A percentile compares a stretch with the other conserved stretches of the same genome.
Conservation (phyloP, 2,329 filamentous ascomycete genomes). For the Trichoderma semiorbis region DNA sequence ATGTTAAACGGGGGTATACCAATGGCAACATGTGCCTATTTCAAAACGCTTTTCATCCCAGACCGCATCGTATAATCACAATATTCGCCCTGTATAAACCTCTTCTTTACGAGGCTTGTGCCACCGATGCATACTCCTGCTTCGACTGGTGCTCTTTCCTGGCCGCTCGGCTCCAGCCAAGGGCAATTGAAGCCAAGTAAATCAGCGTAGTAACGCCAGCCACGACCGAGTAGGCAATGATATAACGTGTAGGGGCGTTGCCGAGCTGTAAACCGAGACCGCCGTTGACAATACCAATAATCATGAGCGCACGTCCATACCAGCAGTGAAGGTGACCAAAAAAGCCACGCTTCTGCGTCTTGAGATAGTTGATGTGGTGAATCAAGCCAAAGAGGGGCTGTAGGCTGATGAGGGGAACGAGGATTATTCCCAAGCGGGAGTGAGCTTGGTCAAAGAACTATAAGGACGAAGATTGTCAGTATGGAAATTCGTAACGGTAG, state of each 20-base stretch:
- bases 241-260: constrained; percentile 35
- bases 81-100: no score
- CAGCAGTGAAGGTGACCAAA: constrained; percentile 59
- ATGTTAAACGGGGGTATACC: neutral
- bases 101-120: neutral
- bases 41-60: neutral
- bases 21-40: neutral
- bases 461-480: neutral
- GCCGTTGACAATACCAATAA: constrained; percentile 60
- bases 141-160: constrained; percentile 4
- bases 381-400: constrained; percentile 57
- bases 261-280: constrained; percentile 57
- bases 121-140: neutral
- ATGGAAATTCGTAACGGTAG: neutral
- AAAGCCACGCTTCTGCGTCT: constrained; percentile 44
- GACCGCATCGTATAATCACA: neutral
- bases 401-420: constrained; percentile 51
- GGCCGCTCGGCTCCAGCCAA: constrained; percentile 8
- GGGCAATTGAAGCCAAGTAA: constrained; percentile 39
- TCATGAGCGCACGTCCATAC: constrained; percentile 57
- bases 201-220: constrained; percentile 45
- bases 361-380: constrained; percentile 54
- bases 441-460: constrained; percentile 54
- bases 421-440: constrained; percentile 53
- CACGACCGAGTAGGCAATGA: constrained; percentile 55